Evolutionary conservation across 768 basidiomycete genomes (phyloP).

Genomic region (Serendipita sp.): DNA sequence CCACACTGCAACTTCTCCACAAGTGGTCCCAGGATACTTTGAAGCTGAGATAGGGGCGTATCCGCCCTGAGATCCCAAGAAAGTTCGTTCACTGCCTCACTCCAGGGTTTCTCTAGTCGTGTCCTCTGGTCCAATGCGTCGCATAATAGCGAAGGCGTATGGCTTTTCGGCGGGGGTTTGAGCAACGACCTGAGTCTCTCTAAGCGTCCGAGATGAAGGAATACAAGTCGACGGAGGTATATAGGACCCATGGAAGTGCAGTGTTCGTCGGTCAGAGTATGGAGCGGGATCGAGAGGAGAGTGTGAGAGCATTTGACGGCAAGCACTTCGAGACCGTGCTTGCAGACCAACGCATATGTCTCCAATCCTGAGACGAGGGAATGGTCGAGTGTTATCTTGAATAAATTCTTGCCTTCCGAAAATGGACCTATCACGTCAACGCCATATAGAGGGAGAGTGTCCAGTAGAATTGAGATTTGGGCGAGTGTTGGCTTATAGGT

Average conservation of each 20-base stretch:
- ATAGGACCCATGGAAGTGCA: conserved; percentile 33
- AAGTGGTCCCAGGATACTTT: not conserved
- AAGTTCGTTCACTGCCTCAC: not conserved
- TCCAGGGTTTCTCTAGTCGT: not conserved
- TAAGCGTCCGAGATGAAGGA: conserved; percentile 24
- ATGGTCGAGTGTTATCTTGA: conserved; percentile 43
- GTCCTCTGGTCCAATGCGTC: not conserved
- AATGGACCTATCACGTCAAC: not conserved
- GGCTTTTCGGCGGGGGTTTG: conserved; percentile 56
- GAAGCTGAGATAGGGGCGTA: not conserved
- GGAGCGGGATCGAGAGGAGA: conserved; percentile 53
- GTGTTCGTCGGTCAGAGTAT: conserved; percentile 52
- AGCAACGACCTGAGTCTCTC: conserved; percentile 22
- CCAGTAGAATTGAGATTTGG: not conserved
- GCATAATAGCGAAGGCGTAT: conserved; percentile 49
- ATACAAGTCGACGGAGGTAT: conserved; percentile 27
- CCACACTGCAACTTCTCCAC: not conserved
- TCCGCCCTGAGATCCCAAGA: not conserved
- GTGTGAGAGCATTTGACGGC: conserved; percentile 62
- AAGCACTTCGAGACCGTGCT: conserved; percentile 50
- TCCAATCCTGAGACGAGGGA: conserved; percentile 56
- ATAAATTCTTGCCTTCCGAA: conserved; percentile 12
- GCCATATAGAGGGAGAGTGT: conserved; percentile 1
- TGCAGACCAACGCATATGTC: conserved; percentile 54
- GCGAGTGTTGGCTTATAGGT: conserved; percentile 44